Base-by-base conservation (phyloP, 176 grass and related monocot species). In the Oryza glumipatula region DNA sequence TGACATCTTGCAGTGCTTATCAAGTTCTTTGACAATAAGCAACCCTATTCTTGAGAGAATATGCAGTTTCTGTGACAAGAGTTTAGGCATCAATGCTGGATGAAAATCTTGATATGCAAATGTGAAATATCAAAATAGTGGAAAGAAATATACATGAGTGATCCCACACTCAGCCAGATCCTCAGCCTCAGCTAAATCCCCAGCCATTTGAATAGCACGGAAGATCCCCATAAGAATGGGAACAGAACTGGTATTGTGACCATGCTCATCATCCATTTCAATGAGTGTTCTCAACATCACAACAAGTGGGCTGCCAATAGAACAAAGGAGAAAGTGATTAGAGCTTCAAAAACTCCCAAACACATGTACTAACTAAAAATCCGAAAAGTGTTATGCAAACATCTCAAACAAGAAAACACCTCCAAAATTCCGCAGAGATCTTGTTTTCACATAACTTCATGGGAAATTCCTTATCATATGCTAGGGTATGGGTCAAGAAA, bases 41-140 rank as follows among this genome's bases (percentile, higher is more conserved):
- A 88, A 74, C 23, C 96, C 91, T 64, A 94, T 81, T 95, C 94
- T 98, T 21, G 96, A 92, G n/a, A 95, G 79, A 87, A 95, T 68
- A 76, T 89, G 96, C 83, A 98, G 83, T 95, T 90, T 94, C 96
- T 98, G 91, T 38, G 81, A 76, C 68, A 93, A 38, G 32, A 69
- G 83, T 30, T 49, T 56, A 80, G 43, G 28, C n/a, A 73, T 88
- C 28, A 88, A 83, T 45, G 54, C 51, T 76, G 47, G 44, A 80
- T 39, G 81, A 74, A 69, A 56, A 81, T 72, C 83, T 70, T 58
- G 65, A 68, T 76, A 79, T 63, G 43, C n/a, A 82, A 81, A 84
- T 69, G 82, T 7, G 72, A 84, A 75, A 77, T 61, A 9, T 49
- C 6, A 19, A 73, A 73, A 73, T 3, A 54, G 33, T 54, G 21